A percentile compares a stretch with the other conserved stretches of the same genome.
Evolutionary conservation across 129 eudicot species (phyloP).

Genomic region (Smallanthus sonchifolius): DNA sequence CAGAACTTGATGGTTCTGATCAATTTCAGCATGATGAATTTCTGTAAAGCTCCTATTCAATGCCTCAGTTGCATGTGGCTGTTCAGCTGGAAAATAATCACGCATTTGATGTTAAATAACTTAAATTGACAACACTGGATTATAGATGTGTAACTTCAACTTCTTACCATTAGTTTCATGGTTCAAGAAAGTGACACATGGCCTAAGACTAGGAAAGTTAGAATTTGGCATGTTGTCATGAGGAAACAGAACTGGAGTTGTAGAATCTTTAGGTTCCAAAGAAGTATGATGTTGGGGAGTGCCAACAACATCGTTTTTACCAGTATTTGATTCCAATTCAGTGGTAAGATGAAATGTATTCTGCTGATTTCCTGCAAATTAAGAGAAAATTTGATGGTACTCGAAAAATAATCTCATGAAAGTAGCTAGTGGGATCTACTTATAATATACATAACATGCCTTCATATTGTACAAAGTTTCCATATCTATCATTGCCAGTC

Average conservation of each 20-base stretch:
- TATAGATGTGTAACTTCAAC: constrained; percentile 15
- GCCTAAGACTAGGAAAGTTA: constrained; percentile 28
- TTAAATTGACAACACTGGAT: not conserved
- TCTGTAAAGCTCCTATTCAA: constrained; percentile 32
- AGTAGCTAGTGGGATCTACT: too few relatives aligned
- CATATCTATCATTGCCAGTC: too few relatives aligned
- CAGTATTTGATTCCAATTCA: constrained; percentile 27
- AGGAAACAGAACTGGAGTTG: constrained; percentile 9
- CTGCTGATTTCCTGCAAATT: constrained; percentile 15
- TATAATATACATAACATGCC: too few relatives aligned
- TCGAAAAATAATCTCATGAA: too few relatives aligned
- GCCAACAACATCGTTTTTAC: constrained; percentile 15
- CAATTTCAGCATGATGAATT: constrained; percentile 26
- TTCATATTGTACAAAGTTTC: too few relatives aligned
- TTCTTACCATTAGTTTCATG: constrained; percentile 30
- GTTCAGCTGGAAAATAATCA: constrained; percentile 38
- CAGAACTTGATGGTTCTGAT: constrained; percentile 25
- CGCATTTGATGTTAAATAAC: constrained; percentile 9
- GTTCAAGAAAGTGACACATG: constrained; percentile 28
- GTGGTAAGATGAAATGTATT: constrained; percentile 20
- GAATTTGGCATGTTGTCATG: constrained; percentile 20
- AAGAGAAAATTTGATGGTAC: too few relatives aligned
- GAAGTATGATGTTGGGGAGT: constrained; percentile 19
- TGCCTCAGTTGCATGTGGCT: constrained; percentile 21
- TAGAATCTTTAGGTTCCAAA: constrained; percentile 18